Base-by-base conservation (phyloP, 768 basidiomycete species). In the Tubosaeta sp. region DNA sequence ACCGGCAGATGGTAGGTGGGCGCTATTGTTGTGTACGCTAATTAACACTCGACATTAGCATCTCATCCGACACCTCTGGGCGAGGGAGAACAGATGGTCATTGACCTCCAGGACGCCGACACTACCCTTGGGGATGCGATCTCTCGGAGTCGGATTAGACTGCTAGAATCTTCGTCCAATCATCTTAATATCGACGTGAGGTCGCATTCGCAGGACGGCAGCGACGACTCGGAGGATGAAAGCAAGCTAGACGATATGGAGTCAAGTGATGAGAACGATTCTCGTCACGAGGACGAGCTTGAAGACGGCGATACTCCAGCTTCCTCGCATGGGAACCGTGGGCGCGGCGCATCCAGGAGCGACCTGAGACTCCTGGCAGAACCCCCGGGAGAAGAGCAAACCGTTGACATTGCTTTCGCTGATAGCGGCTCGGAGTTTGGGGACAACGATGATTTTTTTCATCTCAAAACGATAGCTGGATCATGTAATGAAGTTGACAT, bases 1-100 rank as follows among this genome's bases (percentile, higher is more conserved):
- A n/a, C 83, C 81, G 57, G 71, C 69, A 7, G 83, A 86, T 52
- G 77, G 87, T 86, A 61, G 48, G 78, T 59, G 25, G 32, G 18
- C 25, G 30, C 25, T 21, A n/a, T 24, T 27, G 42, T 9, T 10
- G 10, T 24, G 27, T 30, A 12, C 42, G 0, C 10, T 16, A 7
- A 9, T 27, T 58, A 19, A 57, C 32, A 18, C 14, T 29, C 40
- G 16, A 30, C 49, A 19, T 29, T 56, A 93, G 90, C 81, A 32
- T 75, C 77, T 2, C 86, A 87, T 9, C 48, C 59, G 85, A 85
- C 79, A 42, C 77, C 77, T 4, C 88, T 88, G 62, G 95, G 94
- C 9, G 95, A 96, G 69, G 96, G 96, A 14, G 95, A 97, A 64
- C 80, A 86, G 65, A 98, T 99, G 96, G 93, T 99, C 12, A 89